Percentiles rank a stretch among this genome's conserved stretches.
Evolutionary conservation across 2,329 filamentous ascomycete genomes (phyloP).

Genomic region (Colletotrichum sp.): DNA sequence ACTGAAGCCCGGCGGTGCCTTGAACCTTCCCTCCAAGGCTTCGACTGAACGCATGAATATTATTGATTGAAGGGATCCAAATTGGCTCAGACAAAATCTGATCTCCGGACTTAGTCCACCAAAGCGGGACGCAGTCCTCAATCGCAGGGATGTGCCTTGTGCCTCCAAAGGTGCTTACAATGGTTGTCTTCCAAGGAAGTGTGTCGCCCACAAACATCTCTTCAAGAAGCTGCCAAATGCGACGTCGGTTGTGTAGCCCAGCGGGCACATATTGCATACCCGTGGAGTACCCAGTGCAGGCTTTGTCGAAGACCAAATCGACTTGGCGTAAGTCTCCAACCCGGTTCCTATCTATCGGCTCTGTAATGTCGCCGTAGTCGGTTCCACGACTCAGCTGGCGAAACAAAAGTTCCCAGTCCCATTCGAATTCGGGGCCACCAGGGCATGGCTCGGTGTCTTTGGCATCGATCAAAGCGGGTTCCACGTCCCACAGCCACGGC

Average conservation of each 20-base stretch:
- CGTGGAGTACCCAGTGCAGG: neutral
- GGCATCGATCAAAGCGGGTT: neutral
- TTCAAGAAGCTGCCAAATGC: neutral
- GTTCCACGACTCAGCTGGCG: neutral
- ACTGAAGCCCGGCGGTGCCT: neutral
- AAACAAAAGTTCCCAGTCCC: neutral
- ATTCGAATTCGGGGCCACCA: neutral
- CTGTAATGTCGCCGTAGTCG: neutral
- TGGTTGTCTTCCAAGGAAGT: neutral
- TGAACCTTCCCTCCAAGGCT: neutral
- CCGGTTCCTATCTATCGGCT: too few species aligned
- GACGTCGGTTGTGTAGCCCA: neutral
- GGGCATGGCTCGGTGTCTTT: neutral
- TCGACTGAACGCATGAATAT: neutral
- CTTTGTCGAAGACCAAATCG: neutral
- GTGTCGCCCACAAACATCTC: neutral
- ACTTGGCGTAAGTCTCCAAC: neutral
- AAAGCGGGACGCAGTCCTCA: neutral
- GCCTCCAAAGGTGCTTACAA: fast-evolving
- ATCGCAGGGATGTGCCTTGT: neutral
- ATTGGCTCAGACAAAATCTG: neutral
- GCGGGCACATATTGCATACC: neutral
- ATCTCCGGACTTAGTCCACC: neutral
- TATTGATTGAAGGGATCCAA: neutral
- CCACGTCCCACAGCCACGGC: neutral